Percentiles rank a stretch among this genome's conserved stretches.
Conservation (phyloP, 2,329 filamentous ascomycete species). For the Neofusicoccum sp. region DNA sequence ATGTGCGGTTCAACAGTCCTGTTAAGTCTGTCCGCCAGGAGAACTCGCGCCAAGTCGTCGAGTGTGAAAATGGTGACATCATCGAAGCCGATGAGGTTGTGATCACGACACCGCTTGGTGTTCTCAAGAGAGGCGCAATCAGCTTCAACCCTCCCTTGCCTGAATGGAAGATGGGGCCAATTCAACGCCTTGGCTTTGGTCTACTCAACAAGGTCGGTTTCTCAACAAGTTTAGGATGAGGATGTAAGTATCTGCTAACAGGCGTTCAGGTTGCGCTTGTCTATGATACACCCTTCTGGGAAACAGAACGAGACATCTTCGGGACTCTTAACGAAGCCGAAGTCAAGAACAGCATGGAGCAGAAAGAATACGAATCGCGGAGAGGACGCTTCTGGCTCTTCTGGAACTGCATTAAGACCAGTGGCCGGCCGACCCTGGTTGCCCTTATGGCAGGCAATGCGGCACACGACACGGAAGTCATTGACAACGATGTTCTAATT, state of each 20-base stretch:
- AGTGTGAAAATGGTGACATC: conserved; percentile 73
- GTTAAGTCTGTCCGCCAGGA: conserved; percentile 72
- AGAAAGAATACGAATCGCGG: conserved; percentile 73
- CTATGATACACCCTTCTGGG: conserved; percentile 89
- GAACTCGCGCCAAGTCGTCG: conserved; percentile 48
- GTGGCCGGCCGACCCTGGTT: conserved; percentile 79
- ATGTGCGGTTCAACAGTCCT: conserved; percentile 70
- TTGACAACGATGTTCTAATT: conserved; percentile 72
- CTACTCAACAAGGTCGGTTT: conserved; percentile 76
- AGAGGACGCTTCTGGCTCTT: conserved; percentile 96
- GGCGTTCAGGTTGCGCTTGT: conserved; percentile 68
- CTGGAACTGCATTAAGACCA: conserved; percentile 92
- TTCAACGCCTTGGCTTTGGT: conserved; percentile 84
- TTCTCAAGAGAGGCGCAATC: conserved; percentile 79
- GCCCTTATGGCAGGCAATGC: conserved; percentile 96
- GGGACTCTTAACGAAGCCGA: conserved; percentile 78
- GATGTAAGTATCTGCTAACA: background rate
- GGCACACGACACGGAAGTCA: conserved; percentile 80
- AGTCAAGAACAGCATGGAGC: conserved; percentile 67
- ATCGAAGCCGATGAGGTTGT: conserved; percentile 90
- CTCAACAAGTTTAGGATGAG: background rate
- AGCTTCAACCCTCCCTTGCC: conserved; percentile 91
- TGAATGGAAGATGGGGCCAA: conserved; percentile 76
- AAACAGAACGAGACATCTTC: conserved; percentile 85
- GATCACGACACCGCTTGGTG: conserved; percentile 83